Evolutionary conservation across 768 basidiomycete genomes (phyloP), one percentile per base, ranked within the genome.

Genomic region (Lanmaoa pseudosensibilis): DNA sequence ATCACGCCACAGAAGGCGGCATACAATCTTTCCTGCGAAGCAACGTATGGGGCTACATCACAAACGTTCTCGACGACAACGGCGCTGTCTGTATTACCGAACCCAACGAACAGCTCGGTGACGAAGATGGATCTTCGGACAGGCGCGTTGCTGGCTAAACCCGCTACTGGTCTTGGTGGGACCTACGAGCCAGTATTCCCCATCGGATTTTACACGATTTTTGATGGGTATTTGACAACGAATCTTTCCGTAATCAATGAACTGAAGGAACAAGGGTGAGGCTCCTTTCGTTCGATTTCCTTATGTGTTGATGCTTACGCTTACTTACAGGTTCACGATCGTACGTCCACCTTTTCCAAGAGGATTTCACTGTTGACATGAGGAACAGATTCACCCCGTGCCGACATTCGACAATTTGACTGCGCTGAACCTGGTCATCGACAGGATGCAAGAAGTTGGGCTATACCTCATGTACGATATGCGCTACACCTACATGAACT

Each of bases 401-500:
- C 90, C 91, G 0, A 70, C 80, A 0, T 90, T 86, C 56, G 77
- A 78, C 57, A 83, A 87, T 61, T 58, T 84, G 34, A 83, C 85
- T 0, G 77, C 77, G 0, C 71, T 90, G 0, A 78, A 83, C 36
- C 55, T 76, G 47, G 83, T 89, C 27, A 65, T 91, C 8, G 85
- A 90, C 63, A 74, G 78, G 41, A 89, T 91, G 86, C 83, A 90
- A 68, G 79, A 86, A 57, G 82, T 85, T 0, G 82, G 81, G 0
- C n/a, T 71, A 11, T 92, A 87, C 64, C 77, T 92, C 52, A 90
- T 92, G 83, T 93, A 92, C 60, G 88, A 92, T 67, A 91, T 92
- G 89, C 80, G 89, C 47, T 75, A 50, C 80, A 81, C 81, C 5
- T 92, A 90, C 73, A 82, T 78, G 79, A 85, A 92, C 68, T 60